Base-by-base conservation (phyloP, 805 yeast genomes). In the Zygotorulaspora florentina region DNA sequence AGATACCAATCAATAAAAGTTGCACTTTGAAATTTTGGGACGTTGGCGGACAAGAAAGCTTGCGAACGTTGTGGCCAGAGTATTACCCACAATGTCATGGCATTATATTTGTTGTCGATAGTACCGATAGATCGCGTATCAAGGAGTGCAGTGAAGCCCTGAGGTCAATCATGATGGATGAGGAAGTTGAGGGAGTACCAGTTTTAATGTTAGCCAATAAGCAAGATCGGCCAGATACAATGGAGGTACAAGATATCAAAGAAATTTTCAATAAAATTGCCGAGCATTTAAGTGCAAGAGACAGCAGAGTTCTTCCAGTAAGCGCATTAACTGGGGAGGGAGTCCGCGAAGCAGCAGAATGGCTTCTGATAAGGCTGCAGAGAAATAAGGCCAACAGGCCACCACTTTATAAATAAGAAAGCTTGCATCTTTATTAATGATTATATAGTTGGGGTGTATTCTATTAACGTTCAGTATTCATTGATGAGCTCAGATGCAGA, bases 181-280 rank as follows among this genome's bases (percentile, higher is more conserved):
- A 82, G 48, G 72, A 72, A 15, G 70, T 77, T 11, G 87, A 82
- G 45, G 89, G 95, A 26, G 83, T 89, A 13, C 99, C 98, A 1
- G 80, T 91, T 8, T 72, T 91, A 46, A 91, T 91, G 96, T 73
- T 91, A 59, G 98, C 97, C 7, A 91, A 93, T 65, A 93, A 93
- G 64, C 96, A 90, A 69, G 98, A 93, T 61, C 64, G 81, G 29
- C 80, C 78, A 45, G 81, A 79, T 40, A 76, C 81, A 47, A 66
- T 85, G 65, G 91, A 85, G 61, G 82, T 85, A 15, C 86, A 81
- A 54, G 85, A 85, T 66, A 76, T 93, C 61, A 83, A 91, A 72
- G 78, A 93, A 75, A 69, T 91, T 54, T 77, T 91, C 74, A 80
- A 93, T 71, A 74, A 83, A 61, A 78, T 86, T 58, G 86, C 96